A percentile compares a stretch with the other conserved stretches of the same genome.
phyloP scores from a whole-genome alignment of 2,329 filamentous ascomycete genomes.

The Penicillium vulpinum region DNA sequence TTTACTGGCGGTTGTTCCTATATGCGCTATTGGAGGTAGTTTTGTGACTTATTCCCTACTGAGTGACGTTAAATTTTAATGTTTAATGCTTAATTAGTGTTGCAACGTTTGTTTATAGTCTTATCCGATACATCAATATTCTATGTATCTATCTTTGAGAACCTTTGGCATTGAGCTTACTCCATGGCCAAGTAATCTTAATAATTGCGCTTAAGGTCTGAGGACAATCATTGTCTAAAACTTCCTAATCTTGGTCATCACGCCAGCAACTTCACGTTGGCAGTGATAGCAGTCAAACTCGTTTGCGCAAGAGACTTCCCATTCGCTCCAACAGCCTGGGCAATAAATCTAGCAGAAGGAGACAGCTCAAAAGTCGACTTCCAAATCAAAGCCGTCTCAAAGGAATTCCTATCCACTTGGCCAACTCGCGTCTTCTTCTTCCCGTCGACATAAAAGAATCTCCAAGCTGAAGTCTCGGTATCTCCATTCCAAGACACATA shows the following conservation, averaged over 20 bases:
- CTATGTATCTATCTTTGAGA: neutral
- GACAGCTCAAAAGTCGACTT: neutral
- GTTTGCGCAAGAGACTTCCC: neutral
- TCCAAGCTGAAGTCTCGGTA: slow-evolving; percentile 2
- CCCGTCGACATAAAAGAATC: slow-evolving; percentile 1
- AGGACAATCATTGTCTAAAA: too few species aligned
- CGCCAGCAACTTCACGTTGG: neutral
- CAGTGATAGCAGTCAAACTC: neutral
- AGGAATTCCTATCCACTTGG: neutral
- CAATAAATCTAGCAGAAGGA: neutral
- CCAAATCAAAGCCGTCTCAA: slow-evolving; percentile 3
- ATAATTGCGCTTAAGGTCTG: too few species aligned
- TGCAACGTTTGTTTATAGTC: too few species aligned
- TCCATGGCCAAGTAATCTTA: neutral
- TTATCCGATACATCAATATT: too few species aligned
- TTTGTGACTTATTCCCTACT: neutral
- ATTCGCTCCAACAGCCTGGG: neutral
- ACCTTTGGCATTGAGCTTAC: neutral
- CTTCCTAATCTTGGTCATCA: neutral
- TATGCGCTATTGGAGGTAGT: neutral
- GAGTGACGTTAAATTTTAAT: neutral
- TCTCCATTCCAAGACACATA: slow-evolving; percentile 10
- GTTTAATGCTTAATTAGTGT: neutral
- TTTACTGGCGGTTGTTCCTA: neutral
- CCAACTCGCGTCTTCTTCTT: neutral